Base-by-base conservation (phyloP, 2,329 filamentous ascomycete species). In the Pyrenochaeta sp. region DNA sequence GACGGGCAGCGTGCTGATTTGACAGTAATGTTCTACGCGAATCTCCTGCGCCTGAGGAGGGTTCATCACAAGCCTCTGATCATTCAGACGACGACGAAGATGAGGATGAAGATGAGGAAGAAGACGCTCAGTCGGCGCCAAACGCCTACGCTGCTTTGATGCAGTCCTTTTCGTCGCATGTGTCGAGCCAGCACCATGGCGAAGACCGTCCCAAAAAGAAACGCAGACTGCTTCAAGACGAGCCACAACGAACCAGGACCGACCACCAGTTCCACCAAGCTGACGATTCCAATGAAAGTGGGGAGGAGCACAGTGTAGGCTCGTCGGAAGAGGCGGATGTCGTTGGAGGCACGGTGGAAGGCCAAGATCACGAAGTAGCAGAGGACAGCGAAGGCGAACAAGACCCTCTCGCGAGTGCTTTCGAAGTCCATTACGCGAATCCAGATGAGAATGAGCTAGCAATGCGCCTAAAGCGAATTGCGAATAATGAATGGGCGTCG, bases 381-480 rank as follows among this genome's bases (percentile, higher is more conserved):
- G 51, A 50, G 12, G 40, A 42, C 10, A 15, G 4, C 14, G 20
- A 42, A 3, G 40, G 17, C 23, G 10, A 1, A 10, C 76, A 76
- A 18, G 77, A 77, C 41, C 75, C 78, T 44, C 68, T 49, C 5
- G 77, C 77, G 4, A 90, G 96, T 72, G 89, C 91, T 0, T 97
- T 96, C 68, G 90, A 95, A 59, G 77, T 80, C 7, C 94, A 97
- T 75, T 96, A 96, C 71, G 85, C 86, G 30, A 82, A 82, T 36
- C 86, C 87, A 0, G 84, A 93, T 40, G 85, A 90, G 43, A 80
- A 82, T 5, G 75, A 83, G 36, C 77, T 92, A 7, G 77, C 82
- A 1, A 77, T 78, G 61, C 84, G 76, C 31, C 67, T 85, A 31
- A 76, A 82, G 53, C 74, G 78, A 17, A 77, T 81, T 27, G 68